Evolutionary conservation across 495 filamentous ascomycete species (phyloP).

Genomic region (Neurospora sp.): DNA sequence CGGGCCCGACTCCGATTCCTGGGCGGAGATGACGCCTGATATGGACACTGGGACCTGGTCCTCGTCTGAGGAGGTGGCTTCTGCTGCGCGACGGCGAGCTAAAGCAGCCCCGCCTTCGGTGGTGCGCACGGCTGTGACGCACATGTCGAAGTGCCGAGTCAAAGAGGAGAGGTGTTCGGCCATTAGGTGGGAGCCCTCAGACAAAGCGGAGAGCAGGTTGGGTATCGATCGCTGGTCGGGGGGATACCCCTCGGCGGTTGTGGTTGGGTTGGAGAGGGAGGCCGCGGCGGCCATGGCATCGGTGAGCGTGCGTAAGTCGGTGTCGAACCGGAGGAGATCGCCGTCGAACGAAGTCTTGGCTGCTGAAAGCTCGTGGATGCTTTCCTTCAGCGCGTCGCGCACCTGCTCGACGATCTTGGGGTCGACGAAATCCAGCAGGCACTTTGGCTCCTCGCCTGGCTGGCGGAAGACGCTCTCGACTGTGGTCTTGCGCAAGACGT

Average conservation of each 20-base stretch:
- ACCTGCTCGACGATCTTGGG: conserved; percentile 64
- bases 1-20: conserved; percentile 41
- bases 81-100: conserved; percentile 44
- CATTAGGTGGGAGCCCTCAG: conserved; percentile 75
- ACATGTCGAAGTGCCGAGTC: conserved; percentile 89
- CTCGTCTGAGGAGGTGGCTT: conserved; percentile 29
- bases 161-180: conserved; percentile 70
- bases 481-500: conserved; percentile 54
- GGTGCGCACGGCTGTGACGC: conserved; percentile 81
- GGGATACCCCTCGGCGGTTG: conserved; percentile 29
- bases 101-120: conserved; percentile 84
- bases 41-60: conserved; percentile 52
- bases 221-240: conserved; percentile 38
- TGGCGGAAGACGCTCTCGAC: conserved; percentile 70
- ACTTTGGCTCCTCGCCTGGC: conserved; percentile 53
- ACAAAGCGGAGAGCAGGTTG: conserved; percentile 58
- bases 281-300: conserved; percentile 26
- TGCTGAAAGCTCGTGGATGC: conserved; percentile 47
- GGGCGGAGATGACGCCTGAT: conserved; percentile 46
- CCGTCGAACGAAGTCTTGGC: conserved; percentile 50
- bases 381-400: conserved; percentile 52
- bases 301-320: conserved; percentile 42
- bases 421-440: conserved; percentile 84
- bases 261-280: conserved; percentile 24
- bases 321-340: conserved; percentile 54